phyloP scores from a whole-genome alignment of 352 stramenopile genomes.

The Globisporangium yorkense region DNA sequence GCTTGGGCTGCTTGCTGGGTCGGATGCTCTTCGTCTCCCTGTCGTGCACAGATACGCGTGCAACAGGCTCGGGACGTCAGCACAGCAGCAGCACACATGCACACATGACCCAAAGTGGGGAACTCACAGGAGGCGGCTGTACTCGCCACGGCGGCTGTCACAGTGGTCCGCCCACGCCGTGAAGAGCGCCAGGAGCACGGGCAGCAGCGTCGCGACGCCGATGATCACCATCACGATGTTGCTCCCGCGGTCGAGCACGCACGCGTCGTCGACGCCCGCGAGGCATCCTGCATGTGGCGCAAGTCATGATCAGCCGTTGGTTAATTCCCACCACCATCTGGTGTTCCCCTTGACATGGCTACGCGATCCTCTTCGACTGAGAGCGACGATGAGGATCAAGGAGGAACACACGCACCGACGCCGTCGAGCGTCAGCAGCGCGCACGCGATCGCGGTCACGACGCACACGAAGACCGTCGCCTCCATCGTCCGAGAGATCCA shows the following conservation, averaged over 20 bases:
- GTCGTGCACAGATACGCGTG: too few species aligned
- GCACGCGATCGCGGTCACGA: conserved; percentile 32
- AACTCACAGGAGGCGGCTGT: conserved; percentile 32
- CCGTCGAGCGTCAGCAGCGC: conserved; percentile 39
- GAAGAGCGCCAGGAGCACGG: conserved; percentile 26
- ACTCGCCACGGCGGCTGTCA: too few species aligned
- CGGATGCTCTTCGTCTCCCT: too few species aligned
- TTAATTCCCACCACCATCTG: background rate
- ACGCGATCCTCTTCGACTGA: too few species aligned
- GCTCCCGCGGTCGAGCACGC: conserved; percentile 27
- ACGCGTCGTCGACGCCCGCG: conserved; percentile 20
- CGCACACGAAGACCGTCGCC: conserved; percentile 49
- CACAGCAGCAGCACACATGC: too few species aligned
- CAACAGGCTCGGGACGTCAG: too few species aligned
- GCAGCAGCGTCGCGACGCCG: conserved; percentile 37
- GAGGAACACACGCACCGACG: conserved; percentile 16
- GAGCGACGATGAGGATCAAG: background rate
- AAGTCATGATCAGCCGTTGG: too few species aligned
- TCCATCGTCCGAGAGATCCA: conserved; percentile 25
- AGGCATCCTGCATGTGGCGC: conserved; percentile 21
- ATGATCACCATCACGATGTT: conserved; percentile 62
- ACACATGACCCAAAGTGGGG: too few species aligned
- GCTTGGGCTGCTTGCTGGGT: conserved; percentile 6
- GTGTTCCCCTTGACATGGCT: background rate
- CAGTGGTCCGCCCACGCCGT: conserved; percentile 32